A percentile compares a stretch with the other conserved stretches of the same genome.
Conservation (phyloP, 108 stramenopile genomes). For the Mayamaea pseudoterrestris region DNA sequence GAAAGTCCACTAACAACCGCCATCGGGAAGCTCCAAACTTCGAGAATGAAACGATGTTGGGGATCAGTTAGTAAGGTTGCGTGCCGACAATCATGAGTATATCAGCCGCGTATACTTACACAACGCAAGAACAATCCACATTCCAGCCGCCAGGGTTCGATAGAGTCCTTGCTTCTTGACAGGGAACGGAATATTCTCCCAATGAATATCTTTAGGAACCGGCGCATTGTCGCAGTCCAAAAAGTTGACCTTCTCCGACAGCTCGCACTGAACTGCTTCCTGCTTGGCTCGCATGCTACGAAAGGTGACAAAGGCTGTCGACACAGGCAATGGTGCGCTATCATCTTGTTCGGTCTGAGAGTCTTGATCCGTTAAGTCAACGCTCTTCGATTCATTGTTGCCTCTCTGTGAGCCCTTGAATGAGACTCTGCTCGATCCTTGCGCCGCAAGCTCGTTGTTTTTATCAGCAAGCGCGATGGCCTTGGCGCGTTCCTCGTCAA, state of each 20-base stretch:
- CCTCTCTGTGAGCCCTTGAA: conserved; percentile 9
- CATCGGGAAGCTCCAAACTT: conserved; percentile 36
- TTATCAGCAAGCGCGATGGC: too few relatives aligned
- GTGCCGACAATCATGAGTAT: too few relatives aligned
- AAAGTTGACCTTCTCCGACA: conserved; percentile 11
- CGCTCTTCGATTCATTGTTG: too few relatives aligned
- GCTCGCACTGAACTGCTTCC: conserved; percentile 27
- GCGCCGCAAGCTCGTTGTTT: too few relatives aligned
- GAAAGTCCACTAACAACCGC: conserved; percentile 16
- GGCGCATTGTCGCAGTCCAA: conserved; percentile 20
- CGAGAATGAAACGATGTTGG: too few relatives aligned
- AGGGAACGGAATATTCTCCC: conserved; percentile 23
- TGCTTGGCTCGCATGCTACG: conserved; percentile 42
- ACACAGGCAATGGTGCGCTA: too few relatives aligned
- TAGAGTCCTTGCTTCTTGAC: conserved; percentile 5
- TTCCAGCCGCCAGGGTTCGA: conserved; percentile 2
- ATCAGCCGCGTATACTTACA: too few relatives aligned
- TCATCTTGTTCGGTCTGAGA: conserved; percentile 5
- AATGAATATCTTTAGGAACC: conserved; percentile 20
- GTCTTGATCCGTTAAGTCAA: too few relatives aligned
- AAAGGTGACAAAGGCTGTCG: conserved; percentile 49
- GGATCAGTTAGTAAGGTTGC: too few relatives aligned
- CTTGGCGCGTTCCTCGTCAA: conserved; percentile 16
- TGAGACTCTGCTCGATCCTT: too few relatives aligned
- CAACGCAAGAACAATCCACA: conserved; percentile 17